Conservation (phyloP, 2,329 filamentous ascomycete species). For the Stylonectria norvegica region DNA sequence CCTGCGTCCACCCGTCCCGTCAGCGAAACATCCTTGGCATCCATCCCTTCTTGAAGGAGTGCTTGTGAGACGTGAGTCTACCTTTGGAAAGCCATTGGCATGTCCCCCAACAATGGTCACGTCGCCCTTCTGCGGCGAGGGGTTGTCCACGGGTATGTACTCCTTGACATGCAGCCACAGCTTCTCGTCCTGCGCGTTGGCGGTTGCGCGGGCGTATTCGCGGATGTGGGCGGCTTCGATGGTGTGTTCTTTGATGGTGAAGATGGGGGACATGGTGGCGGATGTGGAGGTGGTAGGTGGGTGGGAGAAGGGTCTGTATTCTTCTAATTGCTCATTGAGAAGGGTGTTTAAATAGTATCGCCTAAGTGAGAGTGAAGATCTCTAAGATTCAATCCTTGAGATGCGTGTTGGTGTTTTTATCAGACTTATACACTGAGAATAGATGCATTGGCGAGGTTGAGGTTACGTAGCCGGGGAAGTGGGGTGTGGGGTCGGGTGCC, state of each 20-base stretch:
- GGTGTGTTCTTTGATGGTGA: conserved; percentile 69
- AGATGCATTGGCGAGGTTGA: no score
- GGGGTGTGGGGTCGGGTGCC: neutral
- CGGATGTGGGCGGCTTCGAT: conserved; percentile 75
- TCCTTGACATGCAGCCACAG: conserved; percentile 79
- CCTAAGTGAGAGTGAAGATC: no score
- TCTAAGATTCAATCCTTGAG: no score
- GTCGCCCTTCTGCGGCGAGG: conserved; percentile 65
- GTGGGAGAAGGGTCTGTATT: no score
- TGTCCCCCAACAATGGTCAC: conserved; percentile 83
- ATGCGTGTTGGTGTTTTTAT: no score
- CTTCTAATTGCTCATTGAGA: no score
- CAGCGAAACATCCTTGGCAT: no score
- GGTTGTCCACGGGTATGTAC: conserved; percentile 74
- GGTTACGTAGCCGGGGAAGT: neutral
- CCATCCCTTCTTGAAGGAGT: no score
- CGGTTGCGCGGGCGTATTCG: conserved; percentile 73
- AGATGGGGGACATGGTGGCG: conserved; percentile 34
- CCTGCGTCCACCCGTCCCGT: no score
- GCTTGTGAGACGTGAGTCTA: conserved; percentile 37
- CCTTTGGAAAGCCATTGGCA: conserved; percentile 91
- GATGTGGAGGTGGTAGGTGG: no score
- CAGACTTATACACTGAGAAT: no score
- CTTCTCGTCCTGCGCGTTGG: conserved; percentile 68
- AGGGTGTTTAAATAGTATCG: no score